phyloP scores from a whole-genome alignment of 768 basidiomycete species.

The Kwoniella heveanensis region DNA sequence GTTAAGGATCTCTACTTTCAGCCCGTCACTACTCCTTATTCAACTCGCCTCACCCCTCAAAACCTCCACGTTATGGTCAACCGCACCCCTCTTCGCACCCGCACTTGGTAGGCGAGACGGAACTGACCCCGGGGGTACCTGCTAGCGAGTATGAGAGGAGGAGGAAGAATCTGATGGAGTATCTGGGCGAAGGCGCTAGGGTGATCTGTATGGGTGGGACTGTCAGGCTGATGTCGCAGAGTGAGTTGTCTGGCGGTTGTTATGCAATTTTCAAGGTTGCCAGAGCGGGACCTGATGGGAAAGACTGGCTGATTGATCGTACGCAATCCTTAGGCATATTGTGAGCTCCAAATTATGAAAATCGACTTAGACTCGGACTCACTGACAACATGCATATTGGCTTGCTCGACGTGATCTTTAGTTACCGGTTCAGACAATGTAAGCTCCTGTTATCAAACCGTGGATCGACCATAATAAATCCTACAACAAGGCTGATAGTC shows the following conservation, averaged over 20 bases:
- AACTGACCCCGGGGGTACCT: constrained; percentile 81
- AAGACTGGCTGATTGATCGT: not conserved
- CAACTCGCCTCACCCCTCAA: constrained; percentile 52
- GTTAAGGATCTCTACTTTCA: not conserved
- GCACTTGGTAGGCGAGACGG: constrained; percentile 70
- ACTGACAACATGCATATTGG: not conserved
- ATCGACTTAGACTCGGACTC: not conserved
- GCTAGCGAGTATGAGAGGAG: constrained; percentile 74
- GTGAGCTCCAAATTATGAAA: not conserved
- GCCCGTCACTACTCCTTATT: constrained; percentile 14
- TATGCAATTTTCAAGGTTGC: no score
- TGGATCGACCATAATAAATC: no score
- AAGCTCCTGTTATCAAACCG: no score
- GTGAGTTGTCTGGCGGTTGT: no score
- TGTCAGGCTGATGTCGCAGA: constrained; percentile 57
- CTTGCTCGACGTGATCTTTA: no score
- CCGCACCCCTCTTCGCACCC: constrained; percentile 77
- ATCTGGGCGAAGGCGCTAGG: constrained; percentile 69
- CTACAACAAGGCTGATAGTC: no score
- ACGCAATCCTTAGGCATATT: constrained; percentile 27
- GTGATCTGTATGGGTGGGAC: constrained; percentile 78
- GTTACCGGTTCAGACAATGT: constrained; percentile 33
- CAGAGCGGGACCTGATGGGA: no score
- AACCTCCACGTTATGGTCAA: constrained; percentile 79
- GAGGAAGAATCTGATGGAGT: constrained; percentile 69